phyloP scores from a whole-genome alignment of 1,284 basidiomycete genomes.

The Butyriboletus appendiculatus region DNA sequence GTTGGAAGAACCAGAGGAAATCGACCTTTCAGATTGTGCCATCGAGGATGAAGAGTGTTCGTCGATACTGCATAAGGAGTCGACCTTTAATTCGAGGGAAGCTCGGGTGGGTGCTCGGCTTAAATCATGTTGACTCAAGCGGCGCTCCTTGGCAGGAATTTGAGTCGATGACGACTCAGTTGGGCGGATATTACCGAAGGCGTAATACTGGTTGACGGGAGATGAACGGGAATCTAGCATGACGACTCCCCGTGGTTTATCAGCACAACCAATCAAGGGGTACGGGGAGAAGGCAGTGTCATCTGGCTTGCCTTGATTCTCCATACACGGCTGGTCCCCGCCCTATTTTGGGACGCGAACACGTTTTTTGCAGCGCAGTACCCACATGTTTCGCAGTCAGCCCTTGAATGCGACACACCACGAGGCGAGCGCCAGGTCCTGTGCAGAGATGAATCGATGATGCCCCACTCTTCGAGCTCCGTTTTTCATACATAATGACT shows the following conservation, averaged over 20 bases:
- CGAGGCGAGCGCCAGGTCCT: slow-evolving; percentile 30
- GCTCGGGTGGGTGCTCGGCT: slow-evolving; percentile 9
- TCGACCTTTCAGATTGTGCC: slow-evolving; percentile 35
- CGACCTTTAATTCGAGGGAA: slow-evolving; percentile 14
- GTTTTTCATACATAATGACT: slow-evolving; percentile 35
- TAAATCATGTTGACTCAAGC: slow-evolving; percentile 32
- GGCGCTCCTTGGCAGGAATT: slow-evolving; percentile 24
- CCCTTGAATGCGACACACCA: slow-evolving; percentile 24
- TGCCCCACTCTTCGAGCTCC: slow-evolving; percentile 23
- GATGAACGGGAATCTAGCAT: slow-evolving; percentile 36
- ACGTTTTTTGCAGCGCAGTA: slow-evolving; percentile 37
- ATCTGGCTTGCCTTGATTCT: slow-evolving; percentile 21
- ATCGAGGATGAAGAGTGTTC: slow-evolving; percentile 33
- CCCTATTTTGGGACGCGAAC: slow-evolving; percentile 32
- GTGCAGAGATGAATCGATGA: slow-evolving; percentile 17
- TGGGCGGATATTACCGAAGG: slow-evolving; percentile 37
- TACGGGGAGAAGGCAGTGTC: slow-evolving; percentile 30
- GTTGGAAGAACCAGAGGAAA: slow-evolving; percentile 33
- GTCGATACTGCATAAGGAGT: slow-evolving; percentile 35
- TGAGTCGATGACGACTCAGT: slow-evolving; percentile 23
- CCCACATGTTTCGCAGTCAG: slow-evolving; percentile 27
- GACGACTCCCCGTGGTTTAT: slow-evolving; percentile 34
- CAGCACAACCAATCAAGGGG: slow-evolving; percentile 35
- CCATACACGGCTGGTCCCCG: slow-evolving; percentile 13
- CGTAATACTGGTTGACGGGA: slow-evolving; percentile 29